Evolutionary conservation across 2,329 filamentous ascomycete genomes (phyloP), one percentile per base, ranked within the genome.

Genomic region (Exophiala phaeomuriformis): DNA sequence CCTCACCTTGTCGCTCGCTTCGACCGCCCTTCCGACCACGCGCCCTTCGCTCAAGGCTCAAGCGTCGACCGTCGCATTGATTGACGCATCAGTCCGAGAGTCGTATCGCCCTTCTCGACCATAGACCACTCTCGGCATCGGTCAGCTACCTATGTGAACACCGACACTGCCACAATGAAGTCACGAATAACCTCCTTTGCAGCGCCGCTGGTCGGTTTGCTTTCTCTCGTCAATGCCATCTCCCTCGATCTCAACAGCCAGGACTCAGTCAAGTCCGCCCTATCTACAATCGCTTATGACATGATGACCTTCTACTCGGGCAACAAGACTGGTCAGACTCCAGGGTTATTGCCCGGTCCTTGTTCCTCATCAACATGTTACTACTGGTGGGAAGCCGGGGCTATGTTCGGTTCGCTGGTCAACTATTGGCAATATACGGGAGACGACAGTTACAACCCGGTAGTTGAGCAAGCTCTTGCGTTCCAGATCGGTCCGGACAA

Each of bases 341-440:
- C 67, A 6, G 68, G 67, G 8, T 63, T 65, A 33, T 58, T 70
- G 3, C 67, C 66, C 2, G 55, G 56, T n/a, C 66, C 67, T 1
- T 64, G 61, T 56, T 37, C 43, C 19, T 47, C 47, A 2, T 33
- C 49, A 8, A 51, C 29, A 42, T 64, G 61, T 56, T 69, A 68
- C 56, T 69, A 65, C 57, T 70, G 68, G 68, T 70, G 68, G 68
- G 66, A 69, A 55, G 65, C 65, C 1, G 67, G 67, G 8, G 67
- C 67, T 19, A 67, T 70, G 61, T 70, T 68, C 39, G 65, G 63
- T 3, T 57, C 67, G 1, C 57, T 73, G 7, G 65, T 73, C 57
- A 67, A 73, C 49, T 73, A 73, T 56, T 72, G 70, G 71, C 68
- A 64, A 55, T 70, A 68, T 51, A 73, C 71, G 1, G 67, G 68